Conservation (phyloP, 1,139 yeast genomes). For the Saccharomyces hybrid region DNA sequence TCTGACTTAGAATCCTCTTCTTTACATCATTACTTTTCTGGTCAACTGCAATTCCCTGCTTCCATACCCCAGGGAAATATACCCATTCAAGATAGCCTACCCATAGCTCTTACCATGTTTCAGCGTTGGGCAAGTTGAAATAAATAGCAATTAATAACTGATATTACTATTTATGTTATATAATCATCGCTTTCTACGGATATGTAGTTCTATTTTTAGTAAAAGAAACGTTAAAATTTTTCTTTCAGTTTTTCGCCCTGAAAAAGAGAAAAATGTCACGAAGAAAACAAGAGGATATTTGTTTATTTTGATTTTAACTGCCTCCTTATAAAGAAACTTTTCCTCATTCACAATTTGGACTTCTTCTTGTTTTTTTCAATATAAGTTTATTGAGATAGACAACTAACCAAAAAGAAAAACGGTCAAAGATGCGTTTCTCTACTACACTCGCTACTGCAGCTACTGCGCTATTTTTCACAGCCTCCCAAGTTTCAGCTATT, state of each 20-base stretch:
- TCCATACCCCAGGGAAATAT: constrained; percentile 41
- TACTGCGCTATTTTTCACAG: constrained; percentile 20
- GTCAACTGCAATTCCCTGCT: constrained; percentile 45
- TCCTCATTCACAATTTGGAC: neutral
- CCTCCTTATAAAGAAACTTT: neutral
- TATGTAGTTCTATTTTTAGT: neutral
- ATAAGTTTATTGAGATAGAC: neutral
- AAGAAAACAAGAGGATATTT: neutral
- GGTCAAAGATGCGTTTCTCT: constrained; percentile 27
- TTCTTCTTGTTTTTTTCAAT: neutral
- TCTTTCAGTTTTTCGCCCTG: neutral
- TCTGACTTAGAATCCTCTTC: constrained; percentile 43
- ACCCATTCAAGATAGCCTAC: constrained; percentile 34
- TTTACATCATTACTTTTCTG: constrained; percentile 63
- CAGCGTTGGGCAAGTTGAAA: neutral
- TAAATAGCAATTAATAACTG: neutral
- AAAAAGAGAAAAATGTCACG: neutral
- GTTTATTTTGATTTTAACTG: constrained; percentile 1
- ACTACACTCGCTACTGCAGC: constrained; percentile 22
- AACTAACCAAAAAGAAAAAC: neutral
- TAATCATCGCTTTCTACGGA: neutral
- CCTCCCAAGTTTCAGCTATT: constrained; percentile 29
- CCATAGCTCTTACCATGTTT: constrained; percentile 47
- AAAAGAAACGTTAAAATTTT: constrained; percentile 1
- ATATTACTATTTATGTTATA: neutral